Percentiles rank a stretch among this genome's conserved stretches.
These are phyloP conservation scores for Sinapis alba DNA, from an alignment of 441 rosid genomes.

Conservation along the genomic window DNA sequence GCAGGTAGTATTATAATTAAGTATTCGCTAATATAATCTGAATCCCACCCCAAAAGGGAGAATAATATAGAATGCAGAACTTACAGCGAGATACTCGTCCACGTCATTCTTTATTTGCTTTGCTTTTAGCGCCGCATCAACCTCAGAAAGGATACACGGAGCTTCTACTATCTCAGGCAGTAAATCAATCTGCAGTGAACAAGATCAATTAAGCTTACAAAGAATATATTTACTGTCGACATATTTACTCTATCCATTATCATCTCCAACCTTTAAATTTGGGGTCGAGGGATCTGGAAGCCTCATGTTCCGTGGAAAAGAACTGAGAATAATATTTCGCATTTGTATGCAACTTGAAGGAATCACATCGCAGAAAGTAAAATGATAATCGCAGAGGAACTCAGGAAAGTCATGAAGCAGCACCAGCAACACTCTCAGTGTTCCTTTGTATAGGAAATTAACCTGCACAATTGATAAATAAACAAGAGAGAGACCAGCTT, in stretches of 20 bases:
- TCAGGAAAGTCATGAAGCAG: constrained; percentile 99
- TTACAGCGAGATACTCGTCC: constrained; percentile 95
- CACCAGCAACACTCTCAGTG: constrained; percentile 93
- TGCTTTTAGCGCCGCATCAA: constrained; percentile 86
- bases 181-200: constrained; percentile 77
- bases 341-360: constrained; percentile 99
- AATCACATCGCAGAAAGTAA: constrained; percentile 96
- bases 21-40: not conserved
- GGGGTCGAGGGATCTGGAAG: constrained; percentile 99
- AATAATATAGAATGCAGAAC: not conserved
- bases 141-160: constrained; percentile 91
- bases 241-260: not conserved
- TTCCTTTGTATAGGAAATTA: constrained; percentile 87
- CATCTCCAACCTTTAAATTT: constrained; percentile 74
- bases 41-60: not conserved
- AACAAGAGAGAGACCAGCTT: constrained; percentile 20
- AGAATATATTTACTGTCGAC: not conserved
- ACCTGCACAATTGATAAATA: constrained; percentile 55
- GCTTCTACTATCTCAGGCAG: constrained; percentile 89
- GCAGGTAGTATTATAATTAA: constrained; percentile 23
- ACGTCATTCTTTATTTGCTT: constrained; percentile 92
- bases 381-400: constrained; percentile 97
- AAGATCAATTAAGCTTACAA: constrained; percentile 24
- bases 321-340: constrained; percentile 97
- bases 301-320: constrained; percentile 98